Conservation (phyloP, 2,329 filamentous ascomycete species). For the Penicillium sp. region DNA sequence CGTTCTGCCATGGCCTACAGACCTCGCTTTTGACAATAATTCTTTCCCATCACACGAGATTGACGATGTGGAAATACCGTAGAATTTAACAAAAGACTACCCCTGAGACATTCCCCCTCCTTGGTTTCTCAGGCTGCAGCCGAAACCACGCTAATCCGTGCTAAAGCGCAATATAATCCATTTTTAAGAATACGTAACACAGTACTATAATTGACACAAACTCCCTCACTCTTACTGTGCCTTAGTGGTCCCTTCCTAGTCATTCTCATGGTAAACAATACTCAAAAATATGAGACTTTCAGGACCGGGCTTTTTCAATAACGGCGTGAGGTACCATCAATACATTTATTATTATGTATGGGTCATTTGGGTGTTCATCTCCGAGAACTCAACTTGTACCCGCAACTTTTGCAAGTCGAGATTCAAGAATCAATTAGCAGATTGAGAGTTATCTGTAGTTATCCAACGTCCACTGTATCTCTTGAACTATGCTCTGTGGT, state of each 20-base stretch:
- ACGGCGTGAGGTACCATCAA: background rate
- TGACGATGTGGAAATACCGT: no score
- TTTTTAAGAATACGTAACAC: no score
- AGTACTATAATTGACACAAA: no score
- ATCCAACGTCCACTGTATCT: conserved; percentile 15
- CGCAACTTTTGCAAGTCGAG: background rate
- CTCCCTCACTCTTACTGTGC: background rate
- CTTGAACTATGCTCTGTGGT: conserved; percentile 14
- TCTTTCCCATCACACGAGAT: no score
- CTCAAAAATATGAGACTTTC: background rate
- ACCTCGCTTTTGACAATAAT: no score
- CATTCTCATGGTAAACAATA: background rate
- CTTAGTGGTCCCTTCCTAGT: background rate
- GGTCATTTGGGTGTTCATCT: background rate
- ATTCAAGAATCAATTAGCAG: background rate
- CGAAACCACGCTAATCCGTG: no score
- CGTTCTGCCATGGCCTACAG: no score
- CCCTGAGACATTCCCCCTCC: no score
- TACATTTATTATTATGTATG: background rate
- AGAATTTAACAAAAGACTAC: no score
- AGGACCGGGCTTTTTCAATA: background rate
- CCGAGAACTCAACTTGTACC: background rate
- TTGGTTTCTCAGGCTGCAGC: no score
- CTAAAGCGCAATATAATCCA: no score
- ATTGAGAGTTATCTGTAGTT: conserved; percentile 6